Base-by-base conservation (phyloP, 2,329 filamentous ascomycete species). In the Fusarium sp. region DNA sequence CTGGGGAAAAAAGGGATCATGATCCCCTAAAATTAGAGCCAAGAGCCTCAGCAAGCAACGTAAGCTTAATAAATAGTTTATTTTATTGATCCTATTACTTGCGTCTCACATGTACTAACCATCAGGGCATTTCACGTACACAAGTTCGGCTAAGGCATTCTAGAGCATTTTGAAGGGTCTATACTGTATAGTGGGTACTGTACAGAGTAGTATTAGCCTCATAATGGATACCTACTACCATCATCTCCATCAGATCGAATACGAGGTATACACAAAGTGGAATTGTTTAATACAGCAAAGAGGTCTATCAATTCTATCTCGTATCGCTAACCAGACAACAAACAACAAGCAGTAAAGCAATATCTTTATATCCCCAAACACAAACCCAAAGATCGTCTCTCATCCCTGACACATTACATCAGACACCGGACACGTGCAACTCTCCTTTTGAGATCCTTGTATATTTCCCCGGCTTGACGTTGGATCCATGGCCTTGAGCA, bases 401-500 rank as follows among this genome's bases (percentile, higher is more conserved):
- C n/a, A 45, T 34, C 36, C 50, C 59, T 36, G 42, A 8, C 30
- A 8, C 20, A 44, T 57, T 57, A 52, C 46, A 69, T 70, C 57
- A 68, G 44, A 57, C 60, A 28, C 20, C 30, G 16, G 20, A 42
- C 13, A 45, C 58, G 8, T 54, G 26, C 37, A 40, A 64, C 18
- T 64, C 62, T 18, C 57, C 26, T 60, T 70, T 70, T 10, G 41
- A 34, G 30, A 70, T 31, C 33, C 41, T 41, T 54, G 30, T 38
- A 37, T 70, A 64, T 40, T 65, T 67, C 36, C 34, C 34, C 26
- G 54, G 62, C 44, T 46, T 56, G 8, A 42, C 58, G 8, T 72
- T 72, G 3, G 70, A 61, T n/a, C 71, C 72, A 18, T 28, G 65
- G n/a, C 71, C 71, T 28, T 68, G 71, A 31, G 72, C 67, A 63